phyloP scores from a whole-genome alignment of 1,284 basidiomycete species.

The Malassezia obtusa region DNA sequence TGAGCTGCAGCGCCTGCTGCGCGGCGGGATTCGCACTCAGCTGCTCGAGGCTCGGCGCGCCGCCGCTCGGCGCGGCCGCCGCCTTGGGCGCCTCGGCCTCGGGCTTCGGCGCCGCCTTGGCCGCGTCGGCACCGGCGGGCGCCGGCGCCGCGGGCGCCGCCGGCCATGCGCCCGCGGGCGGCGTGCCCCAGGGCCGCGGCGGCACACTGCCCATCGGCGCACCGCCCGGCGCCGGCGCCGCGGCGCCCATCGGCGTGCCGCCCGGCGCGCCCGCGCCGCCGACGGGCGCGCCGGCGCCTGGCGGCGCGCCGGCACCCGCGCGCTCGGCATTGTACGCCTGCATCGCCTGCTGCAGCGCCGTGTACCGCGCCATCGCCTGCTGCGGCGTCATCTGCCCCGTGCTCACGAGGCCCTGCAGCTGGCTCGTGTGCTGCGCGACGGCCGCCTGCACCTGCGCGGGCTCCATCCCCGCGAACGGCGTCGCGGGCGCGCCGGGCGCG shows the following conservation, averaged over 20 bases:
- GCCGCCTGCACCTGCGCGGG: constrained; percentile 13
- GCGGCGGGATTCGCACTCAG: constrained; percentile 1
- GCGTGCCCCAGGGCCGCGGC: background rate
- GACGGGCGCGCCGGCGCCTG: background rate
- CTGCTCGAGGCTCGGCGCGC: background rate
- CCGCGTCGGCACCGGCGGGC: background rate
- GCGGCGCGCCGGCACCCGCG: background rate
- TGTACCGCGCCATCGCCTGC: constrained; percentile 32
- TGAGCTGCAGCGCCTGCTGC: constrained; percentile 9
- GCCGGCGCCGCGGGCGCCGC: no score
- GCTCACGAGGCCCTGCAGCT: constrained; percentile 29
- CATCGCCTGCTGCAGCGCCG: constrained; percentile 32
- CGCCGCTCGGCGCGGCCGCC: background rate
- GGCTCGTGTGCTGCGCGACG: constrained; percentile 29
- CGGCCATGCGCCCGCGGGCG: background rate
- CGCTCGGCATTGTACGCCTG: constrained; percentile 13
- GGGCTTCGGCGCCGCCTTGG: background rate
- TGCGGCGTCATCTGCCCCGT: constrained; percentile 33
- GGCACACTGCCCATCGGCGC: background rate
- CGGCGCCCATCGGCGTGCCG: background rate
- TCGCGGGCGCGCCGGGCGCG: constrained; percentile 9
- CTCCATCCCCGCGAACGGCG: constrained; percentile 23
- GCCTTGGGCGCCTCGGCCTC: background rate
- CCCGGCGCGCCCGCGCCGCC: background rate
- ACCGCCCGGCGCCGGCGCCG: background rate